phyloP scores from a whole-genome alignment of 805 yeast genomes.

The Isabelozyma gotoi region DNA sequence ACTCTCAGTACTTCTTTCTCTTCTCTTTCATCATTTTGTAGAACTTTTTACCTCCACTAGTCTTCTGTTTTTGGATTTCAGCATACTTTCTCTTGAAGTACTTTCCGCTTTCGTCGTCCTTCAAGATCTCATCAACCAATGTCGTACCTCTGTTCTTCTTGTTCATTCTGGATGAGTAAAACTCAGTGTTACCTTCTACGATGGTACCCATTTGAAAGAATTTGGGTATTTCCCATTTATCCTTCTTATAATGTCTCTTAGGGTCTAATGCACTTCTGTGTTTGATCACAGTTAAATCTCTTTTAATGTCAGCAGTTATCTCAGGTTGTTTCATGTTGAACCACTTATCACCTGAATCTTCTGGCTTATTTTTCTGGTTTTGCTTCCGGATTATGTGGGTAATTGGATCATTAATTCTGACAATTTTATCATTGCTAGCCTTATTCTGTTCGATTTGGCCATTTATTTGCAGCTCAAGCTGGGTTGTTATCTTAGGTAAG shows the following conservation, averaged over 20 bases:
- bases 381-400: conserved; percentile 14
- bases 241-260: conserved; percentile 90
- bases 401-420: conserved; percentile 49
- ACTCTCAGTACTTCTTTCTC: conserved; percentile 49
- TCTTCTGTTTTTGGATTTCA: conserved; percentile 68
- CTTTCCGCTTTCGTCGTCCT: conserved; percentile 63
- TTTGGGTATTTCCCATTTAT: conserved; percentile 73
- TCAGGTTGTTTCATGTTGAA: conserved; percentile 77
- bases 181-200: conserved; percentile 79
- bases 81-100: conserved; percentile 83
- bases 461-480: conserved; percentile 17
- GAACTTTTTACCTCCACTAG: conserved; percentile 65
- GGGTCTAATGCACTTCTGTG: conserved; percentile 93
- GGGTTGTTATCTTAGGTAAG: conserved; percentile 41
- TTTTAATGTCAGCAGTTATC: conserved; percentile 64
- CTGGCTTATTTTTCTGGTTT: conserved; percentile 12
- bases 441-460: conserved; percentile 8
- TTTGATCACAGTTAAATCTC: conserved; percentile 76
- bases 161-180: conserved; percentile 62
- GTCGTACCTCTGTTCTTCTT: conserved; percentile 74
- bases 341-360: conserved; percentile 65
- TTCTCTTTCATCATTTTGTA: conserved; percentile 62
- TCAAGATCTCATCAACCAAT: conserved; percentile 77
- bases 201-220: conserved; percentile 88
- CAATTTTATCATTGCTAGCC: conserved; percentile 17